phyloP scores from a whole-genome alignment of 208 protist species.

The Sergeia podlipaevii region DNA sequence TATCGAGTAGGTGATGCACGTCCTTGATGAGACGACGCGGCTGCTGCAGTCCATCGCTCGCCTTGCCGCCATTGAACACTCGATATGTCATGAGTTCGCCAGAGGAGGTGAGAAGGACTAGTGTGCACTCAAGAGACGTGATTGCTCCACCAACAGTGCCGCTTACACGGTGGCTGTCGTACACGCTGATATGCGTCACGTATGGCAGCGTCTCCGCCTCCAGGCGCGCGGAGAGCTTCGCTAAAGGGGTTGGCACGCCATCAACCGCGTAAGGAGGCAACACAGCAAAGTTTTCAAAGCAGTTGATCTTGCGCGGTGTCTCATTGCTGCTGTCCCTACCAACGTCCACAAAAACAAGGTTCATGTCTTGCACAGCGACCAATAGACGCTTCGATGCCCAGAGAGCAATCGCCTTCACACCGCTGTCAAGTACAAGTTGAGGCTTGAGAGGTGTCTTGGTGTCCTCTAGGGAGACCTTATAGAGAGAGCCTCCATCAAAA shows the following conservation, averaged over 20 bases:
- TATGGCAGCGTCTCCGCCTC: slow-evolving; percentile 37
- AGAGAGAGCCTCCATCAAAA: slow-evolving; percentile 21
- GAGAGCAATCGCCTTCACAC: slow-evolving; percentile 31
- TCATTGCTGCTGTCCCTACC: neutral
- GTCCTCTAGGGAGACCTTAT: slow-evolving; percentile 11
- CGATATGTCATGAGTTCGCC: slow-evolving; percentile 80
- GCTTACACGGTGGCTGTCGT: slow-evolving; percentile 21
- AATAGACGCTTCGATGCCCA: slow-evolving; percentile 24
- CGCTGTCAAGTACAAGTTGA: slow-evolving; percentile 21
- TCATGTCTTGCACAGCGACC: slow-evolving; percentile 27
- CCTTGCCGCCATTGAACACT: slow-evolving; percentile 24
- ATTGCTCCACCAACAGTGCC: slow-evolving; percentile 10
- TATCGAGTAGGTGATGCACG: slow-evolving; percentile 75
- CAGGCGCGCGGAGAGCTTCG: slow-evolving; percentile 22
- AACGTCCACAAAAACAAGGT: slow-evolving; percentile 38
- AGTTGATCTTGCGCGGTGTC: neutral
- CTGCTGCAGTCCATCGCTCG: too few relatives aligned
- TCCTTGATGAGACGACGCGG: slow-evolving; percentile 65
- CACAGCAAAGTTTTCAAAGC: slow-evolving; percentile 55
- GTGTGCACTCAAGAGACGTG: slow-evolving; percentile 14
- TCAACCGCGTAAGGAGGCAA: slow-evolving; percentile 42
- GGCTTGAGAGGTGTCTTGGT: neutral
- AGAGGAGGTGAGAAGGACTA: slow-evolving; percentile 54
- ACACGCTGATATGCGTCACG: slow-evolving; percentile 57
- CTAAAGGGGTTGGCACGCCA: slow-evolving; percentile 20